These are phyloP conservation scores for Lactarius hatsudake DNA, from an alignment of 768 basidiomycete genomes.

Conservation along the genomic window DNA sequence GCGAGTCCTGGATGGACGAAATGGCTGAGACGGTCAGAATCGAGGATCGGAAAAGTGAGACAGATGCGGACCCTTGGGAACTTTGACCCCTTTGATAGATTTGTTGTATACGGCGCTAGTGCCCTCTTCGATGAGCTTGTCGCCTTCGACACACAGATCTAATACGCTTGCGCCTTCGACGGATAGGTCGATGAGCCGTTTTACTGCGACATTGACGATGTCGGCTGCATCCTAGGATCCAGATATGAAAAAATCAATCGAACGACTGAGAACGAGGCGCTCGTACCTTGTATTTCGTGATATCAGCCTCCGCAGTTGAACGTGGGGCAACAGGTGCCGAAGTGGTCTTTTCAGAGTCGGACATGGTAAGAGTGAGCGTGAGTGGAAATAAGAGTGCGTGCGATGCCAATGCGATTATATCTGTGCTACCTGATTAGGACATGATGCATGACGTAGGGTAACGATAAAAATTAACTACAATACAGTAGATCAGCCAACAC, in stretches of 20 bases:
- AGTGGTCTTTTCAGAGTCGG: constrained; percentile 53
- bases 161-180: constrained; percentile 83
- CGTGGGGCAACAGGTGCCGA: constrained; percentile 31
- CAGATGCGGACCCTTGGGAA: constrained; percentile 68
- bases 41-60: background rate
- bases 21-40: background rate
- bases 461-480: background rate
- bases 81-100: constrained; percentile 80
- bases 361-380: constrained; percentile 42
- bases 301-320: constrained; percentile 64
- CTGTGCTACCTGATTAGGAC: constrained; percentile 8
- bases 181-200: constrained; percentile 73
- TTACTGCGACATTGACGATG: constrained; percentile 80
- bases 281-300: constrained; percentile 84
- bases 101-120: constrained; percentile 89
- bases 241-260: constrained; percentile 8
- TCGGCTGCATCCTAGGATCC: constrained; percentile 76
- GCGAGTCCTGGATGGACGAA: constrained; percentile 61
- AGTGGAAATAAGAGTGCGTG: constrained; percentile 3
- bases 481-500: background rate
- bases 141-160: constrained; percentile 90
- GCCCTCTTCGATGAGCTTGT: constrained; percentile 87
- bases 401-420: constrained; percentile 4
- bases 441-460: background rate
- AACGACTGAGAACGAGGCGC: background rate